Evolutionary conservation across 257 asterid genomes (phyloP), one percentile per base, ranked within the genome.

Genomic region (Lycium ferocissimum): DNA sequence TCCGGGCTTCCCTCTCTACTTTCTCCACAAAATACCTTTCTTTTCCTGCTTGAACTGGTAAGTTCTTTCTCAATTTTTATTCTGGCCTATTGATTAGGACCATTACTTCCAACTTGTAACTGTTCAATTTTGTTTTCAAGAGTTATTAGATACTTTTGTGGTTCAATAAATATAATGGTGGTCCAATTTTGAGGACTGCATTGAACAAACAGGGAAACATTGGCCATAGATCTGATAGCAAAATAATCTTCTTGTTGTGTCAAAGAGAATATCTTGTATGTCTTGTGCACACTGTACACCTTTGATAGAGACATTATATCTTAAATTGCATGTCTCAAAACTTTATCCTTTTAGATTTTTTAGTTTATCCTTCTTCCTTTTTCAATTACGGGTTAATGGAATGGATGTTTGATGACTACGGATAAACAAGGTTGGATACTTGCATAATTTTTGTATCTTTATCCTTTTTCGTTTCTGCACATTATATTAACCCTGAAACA

Each of bases 31-130:
- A 26, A 26, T 26, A 26, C 33, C 33, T 26, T 26, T 26, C 33
- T 26, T 26, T 26, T 26, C 33, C 1, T 26, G 33, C 33, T 26
- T 26, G 33, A 26, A 26, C 0, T 26, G 33, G 33, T 26, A 26
- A 26, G 33, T 26, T 26, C 33, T 75, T 71, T 79, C 56, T 83
- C 40, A 38, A 80, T 61, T 62, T 78, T 88, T 1, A 71, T 84
- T 89, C 53, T 83, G 33, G 87, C 91, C 91, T 85, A 80, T 87
- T 26, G 71, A 20, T 75, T 84, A 79, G 90, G 87, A 88, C 91
- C 89, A 87, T 86, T 71, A 45, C 81, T 85, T 81, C 90, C 84
- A 67, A 13, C 61, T 86, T 84, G 86, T 73, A 86, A 66, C 84
- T n/a, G 45, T 49, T 83, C 85, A 83, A 67, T 84, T 84, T 79